Evolutionary conservation across 768 basidiomycete genomes (phyloP).

Genomic region (Kwoniella sp.): DNA sequence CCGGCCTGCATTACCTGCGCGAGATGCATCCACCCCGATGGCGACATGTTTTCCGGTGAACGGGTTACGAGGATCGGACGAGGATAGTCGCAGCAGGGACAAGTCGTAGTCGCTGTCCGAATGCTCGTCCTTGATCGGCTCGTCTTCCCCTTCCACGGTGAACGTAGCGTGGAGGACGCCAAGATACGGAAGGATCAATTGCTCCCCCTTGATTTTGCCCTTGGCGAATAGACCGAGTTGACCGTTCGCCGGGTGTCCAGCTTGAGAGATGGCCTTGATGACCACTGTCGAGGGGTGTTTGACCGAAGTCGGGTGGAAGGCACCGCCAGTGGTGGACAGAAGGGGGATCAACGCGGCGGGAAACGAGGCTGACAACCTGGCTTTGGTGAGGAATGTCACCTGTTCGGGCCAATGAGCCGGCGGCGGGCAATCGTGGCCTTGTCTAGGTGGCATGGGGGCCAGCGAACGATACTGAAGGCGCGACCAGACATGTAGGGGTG

Average conservation of each 20-base stretch:
- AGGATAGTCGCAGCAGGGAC: slow-evolving; percentile 55
- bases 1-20: slow-evolving; percentile 77
- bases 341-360: slow-evolving; percentile 42
- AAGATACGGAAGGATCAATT: slow-evolving; percentile 72
- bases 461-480: too few species aligned
- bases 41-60: slow-evolving; percentile 50
- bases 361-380: slow-evolving; percentile 61
- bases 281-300: slow-evolving; percentile 52
- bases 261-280: slow-evolving; percentile 58
- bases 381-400: slow-evolving; percentile 58
- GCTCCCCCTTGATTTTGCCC: slow-evolving; percentile 63
- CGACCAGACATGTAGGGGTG: too few species aligned
- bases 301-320: slow-evolving; percentile 18
- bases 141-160: slow-evolving; percentile 55
- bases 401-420: slow-evolving; percentile 58
- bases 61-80: slow-evolving; percentile 28
- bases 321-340: slow-evolving; percentile 6
- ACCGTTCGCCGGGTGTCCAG: slow-evolving; percentile 67
- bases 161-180: slow-evolving; percentile 75
- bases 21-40: slow-evolving; percentile 69
- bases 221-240: slow-evolving; percentile 77
- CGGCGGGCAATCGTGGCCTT: slow-evolving; percentile 27
- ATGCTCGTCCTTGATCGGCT: slow-evolving; percentile 14
- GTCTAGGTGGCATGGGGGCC: slow-evolving; percentile 17
- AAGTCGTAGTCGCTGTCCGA: slow-evolving; percentile 69